A percentile compares a stretch with the other conserved stretches of the same genome.
Evolutionary conservation across 345 rosid species (phyloP).

Genomic region (Pistacia atlantica): DNA sequence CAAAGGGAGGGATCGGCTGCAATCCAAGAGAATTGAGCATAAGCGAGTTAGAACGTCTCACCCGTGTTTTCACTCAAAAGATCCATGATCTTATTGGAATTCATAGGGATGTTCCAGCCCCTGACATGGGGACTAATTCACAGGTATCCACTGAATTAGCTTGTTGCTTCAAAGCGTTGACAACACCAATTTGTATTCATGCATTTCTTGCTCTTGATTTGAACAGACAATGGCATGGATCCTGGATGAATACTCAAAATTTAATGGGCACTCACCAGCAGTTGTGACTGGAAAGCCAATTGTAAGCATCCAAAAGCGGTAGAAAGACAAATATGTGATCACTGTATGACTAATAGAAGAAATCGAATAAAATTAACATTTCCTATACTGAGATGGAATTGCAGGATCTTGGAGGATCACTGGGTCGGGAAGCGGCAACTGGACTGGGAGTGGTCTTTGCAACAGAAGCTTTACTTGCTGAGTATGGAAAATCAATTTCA

Average conservation of each 20-base stretch:
- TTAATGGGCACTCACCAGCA: conserved; percentile 67
- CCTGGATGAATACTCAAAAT: conserved; percentile 68
- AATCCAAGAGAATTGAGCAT: conserved; percentile 44
- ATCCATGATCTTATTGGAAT: conserved; percentile 52
- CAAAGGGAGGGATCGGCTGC: conserved; percentile 69
- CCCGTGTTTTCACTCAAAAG: conserved; percentile 66
- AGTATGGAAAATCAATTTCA: conserved; percentile 35
- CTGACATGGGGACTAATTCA: conserved; percentile 72
- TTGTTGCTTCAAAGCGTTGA: neutral
- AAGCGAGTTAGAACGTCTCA: conserved; percentile 54
- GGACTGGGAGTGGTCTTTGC: conserved; percentile 49
- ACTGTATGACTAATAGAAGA: neutral
- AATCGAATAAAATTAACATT: neutral
- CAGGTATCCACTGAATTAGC: conserved; percentile 34
- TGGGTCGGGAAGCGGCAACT: conserved; percentile 57
- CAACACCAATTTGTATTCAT: neutral
- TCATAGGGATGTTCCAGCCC: conserved; percentile 64
- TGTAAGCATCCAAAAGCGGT: conserved; percentile 27
- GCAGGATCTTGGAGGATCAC: conserved; percentile 60
- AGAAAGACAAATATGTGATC: neutral
- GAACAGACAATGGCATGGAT: conserved; percentile 71
- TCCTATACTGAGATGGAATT: neutral
- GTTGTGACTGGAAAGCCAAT: conserved; percentile 66
- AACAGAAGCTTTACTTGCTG: conserved; percentile 46
- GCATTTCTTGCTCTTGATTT: neutral